Base-by-base conservation (phyloP, 2,329 filamentous ascomycete species). In the Botrytis galanthina region DNA sequence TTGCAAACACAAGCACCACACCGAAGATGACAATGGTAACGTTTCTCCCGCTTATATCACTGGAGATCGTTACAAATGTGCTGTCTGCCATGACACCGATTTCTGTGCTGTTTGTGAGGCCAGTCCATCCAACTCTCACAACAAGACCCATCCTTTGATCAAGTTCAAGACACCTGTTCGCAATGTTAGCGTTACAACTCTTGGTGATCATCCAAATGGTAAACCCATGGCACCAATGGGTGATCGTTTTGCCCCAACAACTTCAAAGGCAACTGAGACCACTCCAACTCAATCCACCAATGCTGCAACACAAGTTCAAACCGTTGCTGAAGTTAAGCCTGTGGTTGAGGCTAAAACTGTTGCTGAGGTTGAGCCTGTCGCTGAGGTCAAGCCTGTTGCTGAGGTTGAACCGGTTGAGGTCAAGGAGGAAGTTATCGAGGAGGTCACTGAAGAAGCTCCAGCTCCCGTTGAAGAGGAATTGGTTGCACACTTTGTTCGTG, bases 71-170 rank as follows among this genome's bases (percentile, higher is more conserved):
- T 99, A 96, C 88, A 99, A 99, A 89, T 99, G 96, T 81, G 93
- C 95, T 70, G 92, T 99, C 73, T 99, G 96, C 86, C 88, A 97
- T 80, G 95, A 99, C 82, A 92, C 92, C 48, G 96, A 99, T 83
- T 97, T 98, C 85, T 99, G 96, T 82, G 93, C 93, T 80, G 92
- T 89, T 80, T 99, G 96, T 84, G 97, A 99, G 84, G 94, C 95
- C 67, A 90, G 90, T 79, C 96, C 96, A 12, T 86, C 86, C 76
- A 95, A 97, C 82, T 86, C 85, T 35, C 96, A 99, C 86, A 98
- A 98, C 86, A 91, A 90, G 83, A 97, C 95, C n/a, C 96, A 99
- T 80, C 96, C 96, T 42, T 86, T 99, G 78, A 94, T 99, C 86
- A 98, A 97, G 85, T 94, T 99, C 86, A 97, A 94, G 87, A 97